Base-by-base conservation (phyloP, 257 asterid species). In the Ehretia macrophylla region DNA sequence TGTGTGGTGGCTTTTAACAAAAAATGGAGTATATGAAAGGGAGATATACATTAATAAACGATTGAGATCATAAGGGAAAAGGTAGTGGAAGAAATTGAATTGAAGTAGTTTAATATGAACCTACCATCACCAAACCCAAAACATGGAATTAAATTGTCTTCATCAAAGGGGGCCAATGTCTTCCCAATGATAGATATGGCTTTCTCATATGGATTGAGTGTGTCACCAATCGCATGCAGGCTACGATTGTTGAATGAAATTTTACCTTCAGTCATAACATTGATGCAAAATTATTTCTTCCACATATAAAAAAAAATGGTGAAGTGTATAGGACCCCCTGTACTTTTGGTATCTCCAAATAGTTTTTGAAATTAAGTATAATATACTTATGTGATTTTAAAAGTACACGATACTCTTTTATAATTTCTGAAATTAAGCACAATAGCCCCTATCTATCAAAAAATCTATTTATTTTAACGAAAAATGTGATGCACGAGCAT, bases 121-220 rank as follows among this genome's bases (percentile, higher is more conserved):
- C 56, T 62, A 88, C 96, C 96, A 79, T 88, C 95, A 23, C 96
- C 96, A 73, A 88, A 88, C 21, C 96, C 96, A 42, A 85, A 88
- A 83, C 96, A 88, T 56, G 95, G 96, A 70, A 88, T 88, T 64
- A 85, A 54, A 67, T 88, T 77, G 77, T 85, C 96, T 76, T 85
- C 96, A 71, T 85, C 96, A 53, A 88, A 85, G 11, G 95, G 88
- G 51, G 96, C 83, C 79, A 88, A 69, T 50, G 92, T 88, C 81
- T 88, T 88, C 45, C 96, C 96, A 45, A 88, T 76, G 67, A 88
- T 75, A 71, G 85, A 77, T 75, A 88, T 85, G 62, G 95, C 95
- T 54, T 74, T 85, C 76, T 88, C 96, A 51, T 85, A 88, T 20
- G 96, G 96, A 83, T 88, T 88, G 4, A 81, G 82, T 8, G 67